Conservation (phyloP, 768 basidiomycete genomes). For the Tulasnella sp. region DNA sequence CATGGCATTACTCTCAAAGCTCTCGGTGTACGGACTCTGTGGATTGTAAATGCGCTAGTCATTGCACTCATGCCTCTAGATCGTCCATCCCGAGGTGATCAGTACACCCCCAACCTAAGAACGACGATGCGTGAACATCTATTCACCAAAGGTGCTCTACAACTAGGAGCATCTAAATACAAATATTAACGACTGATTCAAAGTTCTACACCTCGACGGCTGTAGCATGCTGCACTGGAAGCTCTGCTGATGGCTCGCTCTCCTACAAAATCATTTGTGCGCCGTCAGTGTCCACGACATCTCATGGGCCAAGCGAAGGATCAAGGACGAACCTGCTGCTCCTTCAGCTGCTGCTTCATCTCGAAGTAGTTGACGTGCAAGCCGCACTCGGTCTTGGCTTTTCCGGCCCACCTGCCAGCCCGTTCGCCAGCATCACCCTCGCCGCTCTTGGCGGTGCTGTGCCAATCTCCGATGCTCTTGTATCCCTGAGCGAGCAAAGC, state of each 20-base stretch:
- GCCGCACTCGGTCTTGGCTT: conserved; percentile 87
- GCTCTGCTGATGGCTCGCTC: background rate
- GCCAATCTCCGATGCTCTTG: conserved; percentile 95
- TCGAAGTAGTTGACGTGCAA: conserved; percentile 84
- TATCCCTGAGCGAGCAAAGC: conserved; percentile 83
- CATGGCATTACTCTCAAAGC: background rate
- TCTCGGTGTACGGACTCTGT: background rate
- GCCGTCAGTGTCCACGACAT: background rate
- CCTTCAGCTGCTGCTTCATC: conserved; percentile 32
- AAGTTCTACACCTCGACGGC: background rate
- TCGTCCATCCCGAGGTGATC: background rate
- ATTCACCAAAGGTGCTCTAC: background rate
- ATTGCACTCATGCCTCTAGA: too few species aligned
- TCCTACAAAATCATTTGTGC: background rate
- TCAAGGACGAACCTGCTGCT: conserved; percentile 22
- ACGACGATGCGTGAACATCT: background rate
- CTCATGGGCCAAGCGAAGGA: background rate
- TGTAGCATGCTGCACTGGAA: background rate
- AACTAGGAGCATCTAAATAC: background rate
- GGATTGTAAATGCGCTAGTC: too few species aligned
- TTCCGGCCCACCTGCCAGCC: conserved; percentile 84
- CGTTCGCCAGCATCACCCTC: conserved; percentile 65
- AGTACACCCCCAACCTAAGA: background rate
- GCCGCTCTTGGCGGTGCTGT: conserved; percentile 67
- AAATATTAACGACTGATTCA: background rate